These are phyloP conservation scores for Vaccinium darrowii DNA, from an alignment of 148 eudicot genomes.

Conservation along the genomic window DNA sequence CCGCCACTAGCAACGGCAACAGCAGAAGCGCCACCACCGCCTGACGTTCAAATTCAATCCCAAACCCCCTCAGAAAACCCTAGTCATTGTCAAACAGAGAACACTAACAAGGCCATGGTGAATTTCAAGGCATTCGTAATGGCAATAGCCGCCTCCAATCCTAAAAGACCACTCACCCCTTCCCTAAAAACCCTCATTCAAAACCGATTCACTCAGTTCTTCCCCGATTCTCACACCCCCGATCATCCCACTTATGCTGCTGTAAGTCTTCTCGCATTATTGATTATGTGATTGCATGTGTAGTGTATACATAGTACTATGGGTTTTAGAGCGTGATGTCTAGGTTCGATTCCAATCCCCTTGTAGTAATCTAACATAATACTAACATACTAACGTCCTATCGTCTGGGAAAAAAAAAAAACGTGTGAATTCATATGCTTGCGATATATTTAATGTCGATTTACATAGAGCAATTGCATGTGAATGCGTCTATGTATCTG, in stretches of 20 bases:
- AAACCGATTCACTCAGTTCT: conserved; percentile 17
- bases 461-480: too few relatives aligned
- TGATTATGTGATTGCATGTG: too few relatives aligned
- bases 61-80: neutral
- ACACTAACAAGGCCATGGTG: conserved; percentile 24
- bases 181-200: conserved; percentile 18
- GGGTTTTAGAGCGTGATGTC: too few relatives aligned
- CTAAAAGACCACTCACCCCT: conserved; percentile 15
- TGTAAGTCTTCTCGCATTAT: conserved; percentile 23
- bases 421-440: too few relatives aligned
- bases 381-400: too few relatives aligned
- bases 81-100: neutral
- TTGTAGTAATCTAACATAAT: too few relatives aligned
- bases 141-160: conserved; percentile 28
- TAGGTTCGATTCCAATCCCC: too few relatives aligned
- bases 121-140: conserved; percentile 27
- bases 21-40: neutral
- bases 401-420: too few relatives aligned
- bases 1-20: neutral
- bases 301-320: too few relatives aligned
- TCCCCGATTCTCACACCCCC: conserved; percentile 32
- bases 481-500: too few relatives aligned
- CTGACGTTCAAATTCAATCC: neutral
- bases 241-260: conserved; percentile 45
- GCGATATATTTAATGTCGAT: too few relatives aligned